Conservation (phyloP, 75 land plant species). For the Cunninghamia lanceolata region DNA sequence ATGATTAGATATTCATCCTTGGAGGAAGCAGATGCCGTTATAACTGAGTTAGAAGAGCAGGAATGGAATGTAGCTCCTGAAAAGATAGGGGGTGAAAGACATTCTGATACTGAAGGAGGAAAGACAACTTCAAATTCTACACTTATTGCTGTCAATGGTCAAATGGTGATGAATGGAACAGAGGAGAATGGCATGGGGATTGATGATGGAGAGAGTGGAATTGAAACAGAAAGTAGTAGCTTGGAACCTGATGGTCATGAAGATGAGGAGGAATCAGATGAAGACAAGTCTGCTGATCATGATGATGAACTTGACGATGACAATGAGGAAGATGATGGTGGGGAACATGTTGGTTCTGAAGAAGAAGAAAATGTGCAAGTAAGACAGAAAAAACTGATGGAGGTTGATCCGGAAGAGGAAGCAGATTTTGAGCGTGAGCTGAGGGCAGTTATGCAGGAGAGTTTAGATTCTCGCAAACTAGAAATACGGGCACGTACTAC, state of each 20-base stretch:
- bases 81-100: conserved; percentile 48
- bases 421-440: conserved; percentile 91
- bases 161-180: conserved; percentile 24
- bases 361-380: conserved; percentile 87
- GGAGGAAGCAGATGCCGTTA: conserved; percentile 83
- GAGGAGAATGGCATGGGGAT: conserved; percentile 54
- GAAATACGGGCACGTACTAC: conserved; percentile 80
- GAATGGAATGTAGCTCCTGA: conserved; percentile 57
- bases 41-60: conserved; percentile 80
- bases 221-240: conserved; percentile 83
- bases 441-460: conserved; percentile 92
- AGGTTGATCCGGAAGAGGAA: conserved; percentile 82
- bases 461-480: conserved; percentile 83
- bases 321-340: conserved; percentile 69
- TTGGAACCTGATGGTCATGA: conserved; percentile 70
- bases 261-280: conserved; percentile 76
- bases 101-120: conserved; percentile 42
- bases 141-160: conserved; percentile 32
- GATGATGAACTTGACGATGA: conserved; percentile 71
- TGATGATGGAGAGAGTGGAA: conserved; percentile 71
- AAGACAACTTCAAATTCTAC: not conserved
- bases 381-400: conserved; percentile 61
- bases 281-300: conserved; percentile 53
- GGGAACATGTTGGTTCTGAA: conserved; percentile 59
- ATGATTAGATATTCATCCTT: conserved; percentile 83